These are phyloP conservation scores for Saturnispora diversa DNA, from an alignment of 805 yeast genomes.

Conservation along the genomic window DNA sequence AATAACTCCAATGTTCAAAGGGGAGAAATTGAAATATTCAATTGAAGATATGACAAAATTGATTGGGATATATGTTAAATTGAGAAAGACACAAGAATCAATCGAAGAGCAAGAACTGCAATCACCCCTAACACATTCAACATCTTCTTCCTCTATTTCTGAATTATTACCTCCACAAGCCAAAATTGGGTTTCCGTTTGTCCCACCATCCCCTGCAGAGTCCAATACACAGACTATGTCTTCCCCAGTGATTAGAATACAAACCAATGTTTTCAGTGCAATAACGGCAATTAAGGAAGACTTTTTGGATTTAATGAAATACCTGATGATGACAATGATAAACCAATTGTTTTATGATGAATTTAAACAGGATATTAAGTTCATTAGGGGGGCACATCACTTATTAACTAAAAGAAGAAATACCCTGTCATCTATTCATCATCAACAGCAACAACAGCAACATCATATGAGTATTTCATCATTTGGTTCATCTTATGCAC, in stretches of 20 bases:
- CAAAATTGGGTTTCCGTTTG: neutral
- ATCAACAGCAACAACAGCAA: neutral
- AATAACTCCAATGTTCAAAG: conserved; percentile 40
- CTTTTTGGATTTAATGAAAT: conserved; percentile 36
- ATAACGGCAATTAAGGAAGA: conserved; percentile 36
- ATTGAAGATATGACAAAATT: conserved; percentile 50
- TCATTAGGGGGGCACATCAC: conserved; percentile 26
- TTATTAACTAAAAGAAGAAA: conserved; percentile 21
- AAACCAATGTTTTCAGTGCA: conserved; percentile 13
- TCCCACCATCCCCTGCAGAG: conserved; percentile 7
- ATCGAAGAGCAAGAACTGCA: neutral
- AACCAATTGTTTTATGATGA: conserved; percentile 25
- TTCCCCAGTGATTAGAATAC: conserved; percentile 15
- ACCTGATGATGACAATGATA: conserved; percentile 31
- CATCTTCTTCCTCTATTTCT: conserved; percentile 9
- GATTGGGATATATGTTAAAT: conserved; percentile 30
- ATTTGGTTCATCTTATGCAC: conserved; percentile 1
- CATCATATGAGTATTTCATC: conserved; percentile 3
- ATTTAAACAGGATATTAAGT: conserved; percentile 23
- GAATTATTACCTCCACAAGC: neutral
- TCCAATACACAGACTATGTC: conserved; percentile 10
- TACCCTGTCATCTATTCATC: conserved; percentile 6
- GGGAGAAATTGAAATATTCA: conserved; percentile 42
- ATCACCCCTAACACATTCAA: conserved; percentile 4
- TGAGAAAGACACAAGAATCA: conserved; percentile 18